Base-by-base conservation (phyloP, 2,329 filamentous ascomycete genomes). In the Cryphonectria naterciae region DNA sequence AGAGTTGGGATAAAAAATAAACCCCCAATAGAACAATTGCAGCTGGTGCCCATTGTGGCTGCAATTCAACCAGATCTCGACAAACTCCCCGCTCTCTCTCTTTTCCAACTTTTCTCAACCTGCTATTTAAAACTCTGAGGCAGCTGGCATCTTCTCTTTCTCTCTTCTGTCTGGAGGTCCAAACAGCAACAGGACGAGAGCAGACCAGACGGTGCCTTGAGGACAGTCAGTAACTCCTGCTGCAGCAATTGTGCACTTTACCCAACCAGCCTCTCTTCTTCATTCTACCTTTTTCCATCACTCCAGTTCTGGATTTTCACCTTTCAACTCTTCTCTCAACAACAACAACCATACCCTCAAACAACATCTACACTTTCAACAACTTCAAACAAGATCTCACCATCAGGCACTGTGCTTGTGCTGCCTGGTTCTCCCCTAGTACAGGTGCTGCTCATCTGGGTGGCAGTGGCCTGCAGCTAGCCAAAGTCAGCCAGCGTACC, bases 11-110 rank as follows among this genome's bases (percentile, higher is more conserved):
- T 13, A 52, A 37, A 22, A 49, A 11, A n/a, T n/a, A 65, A 52
- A 32, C 17, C 63, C 19, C 19, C 19, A 28, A n/a, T 39, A 35
- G 11, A 39, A 61, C 58, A 61, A 61, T 61, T 37, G 35, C 19
- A 61, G 58, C 35, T n/a, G 58, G 8, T 19, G 15, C 63, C 63
- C 11, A 65, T 65, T 65, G 63, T 49, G 15, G 63, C n/a, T 49
- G 15, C 41, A 52, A 13, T 39, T 39, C 35, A 22, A 49, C 2
- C 58, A 61, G 17, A n/a, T 13, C 22, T 11, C 58, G 7, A n/a
- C 19, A n/a, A 32, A 2, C 32, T 22, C 10, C 46, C 7, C 37
- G 2, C 37, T 3, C 10, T 25, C 35, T 39, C 22, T n/a, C 35
- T 61, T 22, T 19, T 8, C 58, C 35, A 61, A 11, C 19, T 22